Base-by-base conservation (phyloP, 179 eudicot species). In the Patellifolia procumbens region DNA sequence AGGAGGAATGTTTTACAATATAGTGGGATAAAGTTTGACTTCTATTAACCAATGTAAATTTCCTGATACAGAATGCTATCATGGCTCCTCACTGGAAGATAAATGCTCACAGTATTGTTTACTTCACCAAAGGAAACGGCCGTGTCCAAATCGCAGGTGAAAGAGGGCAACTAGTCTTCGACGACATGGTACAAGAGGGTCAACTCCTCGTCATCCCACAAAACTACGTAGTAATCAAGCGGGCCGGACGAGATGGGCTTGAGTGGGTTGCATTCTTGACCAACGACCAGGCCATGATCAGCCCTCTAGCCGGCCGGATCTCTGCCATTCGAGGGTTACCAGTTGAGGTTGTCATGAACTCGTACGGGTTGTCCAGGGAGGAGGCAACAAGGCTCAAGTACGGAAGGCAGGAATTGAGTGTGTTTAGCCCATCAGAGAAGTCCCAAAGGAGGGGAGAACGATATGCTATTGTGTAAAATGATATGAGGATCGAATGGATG, bases 211-310 rank as follows among this genome's bases (percentile, higher is more conserved):
- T 88, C 2, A 80, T 92, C 35, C 97, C 97, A 10, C 95, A 90
- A 8, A 87, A 89, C 86, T 89, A 74, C 5, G 95, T 78, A 2
- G 85, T 81, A 16, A 28, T 88, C 10, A 87, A 84, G 80, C 83
- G 83, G 59, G 97, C 97, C 0, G 78, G 85, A 0, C 68, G 74
- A 0, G 76, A 87, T 7, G 94, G 97, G 0, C 79, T 90, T 2
- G 89, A 92, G 37, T 92, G 87, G 87, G 76, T 92, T 20, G 76
- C 89, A 12, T 85, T 90, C 90, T 86, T 85, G 82, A 92, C 94
- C 10, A 83, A 83, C 67, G 85, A 76, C 20, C 31, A 88, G 9
- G 88, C 90, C 5, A 76, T 81, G 75, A 81, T 51, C 5, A 84
- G 56, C 69, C 82, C 84, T 7, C 53, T 92, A 1, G 91, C 88